These are phyloP conservation scores for Hygrocybe coccinea DNA, from an alignment of 768 basidiomycete species.

Conservation along the genomic window DNA sequence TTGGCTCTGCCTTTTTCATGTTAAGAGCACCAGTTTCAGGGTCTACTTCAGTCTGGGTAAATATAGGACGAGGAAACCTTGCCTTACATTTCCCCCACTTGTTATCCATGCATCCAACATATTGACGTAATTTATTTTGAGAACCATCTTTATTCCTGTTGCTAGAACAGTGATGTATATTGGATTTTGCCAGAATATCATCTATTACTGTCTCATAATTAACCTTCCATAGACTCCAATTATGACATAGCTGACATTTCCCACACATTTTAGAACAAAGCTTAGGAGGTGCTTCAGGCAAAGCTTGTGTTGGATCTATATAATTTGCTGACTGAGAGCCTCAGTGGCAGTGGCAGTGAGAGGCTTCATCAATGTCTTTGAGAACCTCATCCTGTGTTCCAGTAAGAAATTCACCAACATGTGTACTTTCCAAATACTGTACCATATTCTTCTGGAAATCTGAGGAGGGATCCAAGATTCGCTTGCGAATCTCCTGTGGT, in stretches of 20 bases:
- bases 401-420: conserved; percentile 30
- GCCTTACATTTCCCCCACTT: conserved; percentile 27
- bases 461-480: conserved; percentile 16
- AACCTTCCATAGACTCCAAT: conserved; percentile 9
- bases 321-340: neutral
- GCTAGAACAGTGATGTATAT: conserved; percentile 17
- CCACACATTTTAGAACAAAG: conserved; percentile 23
- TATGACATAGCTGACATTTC: conserved; percentile 26
- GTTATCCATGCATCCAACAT: conserved; percentile 23
- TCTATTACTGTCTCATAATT: conserved; percentile 14
- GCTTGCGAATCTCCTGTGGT: conserved; percentile 32
- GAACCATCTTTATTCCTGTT: conserved; percentile 26
- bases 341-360: too few relatives aligned
- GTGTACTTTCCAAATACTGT: conserved; percentile 27
- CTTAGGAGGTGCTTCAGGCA: conserved; percentile 22
- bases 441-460: conserved; percentile 24
- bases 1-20: conserved; percentile 27
- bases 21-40: conserved; percentile 20
- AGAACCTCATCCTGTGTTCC: conserved; percentile 18
- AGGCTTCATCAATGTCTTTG: neutral
- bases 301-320: conserved; percentile 20
- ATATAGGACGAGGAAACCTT: conserved; percentile 28
- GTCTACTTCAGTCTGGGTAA: conserved; percentile 25
- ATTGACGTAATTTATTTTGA: conserved; percentile 13
- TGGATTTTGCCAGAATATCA: conserved; percentile 14